Percentiles rank a stretch among this genome's conserved stretches.
Evolutionary conservation across 371 early-diverging fungal species (phyloP).

Genomic region (Circinella minor): DNA sequence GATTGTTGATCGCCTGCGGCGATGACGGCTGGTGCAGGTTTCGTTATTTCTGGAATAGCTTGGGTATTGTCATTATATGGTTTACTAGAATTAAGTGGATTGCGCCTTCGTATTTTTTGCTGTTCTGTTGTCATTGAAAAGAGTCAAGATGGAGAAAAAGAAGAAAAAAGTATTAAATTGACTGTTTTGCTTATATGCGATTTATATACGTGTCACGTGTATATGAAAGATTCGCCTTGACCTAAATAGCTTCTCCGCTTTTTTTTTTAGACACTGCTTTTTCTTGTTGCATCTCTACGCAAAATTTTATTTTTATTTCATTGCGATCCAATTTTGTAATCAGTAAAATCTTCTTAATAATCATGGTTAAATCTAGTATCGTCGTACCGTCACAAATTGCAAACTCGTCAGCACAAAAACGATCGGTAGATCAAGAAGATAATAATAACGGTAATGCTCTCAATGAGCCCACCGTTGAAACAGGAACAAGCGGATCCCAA

Average conservation of each 20-base stretch:
- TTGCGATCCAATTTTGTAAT: no score
- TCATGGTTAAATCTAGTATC: conserved; percentile 41
- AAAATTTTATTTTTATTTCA: no score
- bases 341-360: background rate
- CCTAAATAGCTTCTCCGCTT: background rate
- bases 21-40: background rate
- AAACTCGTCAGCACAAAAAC: conserved; percentile 21
- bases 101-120: conserved; percentile 2
- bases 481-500: background rate
- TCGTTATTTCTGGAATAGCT: background rate
- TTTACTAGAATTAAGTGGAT: background rate
- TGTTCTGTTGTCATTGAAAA: conserved; percentile 7
- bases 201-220: no score
- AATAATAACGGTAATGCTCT: background rate
- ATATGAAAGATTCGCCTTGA: background rate
- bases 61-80: background rate
- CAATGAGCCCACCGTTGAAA: background rate
- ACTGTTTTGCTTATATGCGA: no score
- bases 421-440: conserved; percentile 24
- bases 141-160: background rate
- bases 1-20: conserved; percentile 13
- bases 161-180: background rate
- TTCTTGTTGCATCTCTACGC: no score
- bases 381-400: conserved; percentile 29
- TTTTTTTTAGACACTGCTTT: background rate